phyloP scores from a whole-genome alignment of 352 stramenopile genomes.

The Thalassiosira ordinaria region DNA sequence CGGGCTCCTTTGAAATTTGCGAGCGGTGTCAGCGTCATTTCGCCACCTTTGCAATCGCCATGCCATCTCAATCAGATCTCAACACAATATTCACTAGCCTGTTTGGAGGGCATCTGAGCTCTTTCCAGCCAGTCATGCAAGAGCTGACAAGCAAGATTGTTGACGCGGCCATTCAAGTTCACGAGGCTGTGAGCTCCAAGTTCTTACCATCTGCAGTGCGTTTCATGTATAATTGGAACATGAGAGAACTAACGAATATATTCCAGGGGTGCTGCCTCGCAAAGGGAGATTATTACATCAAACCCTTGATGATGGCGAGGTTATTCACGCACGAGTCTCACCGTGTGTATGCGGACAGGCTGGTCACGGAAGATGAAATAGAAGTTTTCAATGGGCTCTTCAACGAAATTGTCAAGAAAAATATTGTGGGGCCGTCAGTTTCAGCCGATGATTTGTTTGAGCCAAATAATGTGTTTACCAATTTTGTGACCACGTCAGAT shows the following conservation, averaged over 20 bases:
- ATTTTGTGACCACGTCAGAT: conserved; percentile 88
- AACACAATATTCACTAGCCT: conserved; percentile 96
- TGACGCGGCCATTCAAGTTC: conserved; percentile 90
- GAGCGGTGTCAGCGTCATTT: conserved; percentile 95
- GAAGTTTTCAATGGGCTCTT: conserved; percentile 92
- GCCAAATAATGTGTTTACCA: conserved; percentile 91
- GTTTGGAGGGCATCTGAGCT: conserved; percentile 92
- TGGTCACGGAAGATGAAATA: conserved; percentile 95
- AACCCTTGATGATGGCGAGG: conserved; percentile 87
- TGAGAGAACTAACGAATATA: conserved; percentile 95
- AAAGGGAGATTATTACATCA: conserved; percentile 92
- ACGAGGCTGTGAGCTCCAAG: conserved; percentile 92
- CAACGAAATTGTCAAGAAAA: conserved; percentile 92
- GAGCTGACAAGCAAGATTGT: conserved; percentile 90
- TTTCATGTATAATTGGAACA: conserved; percentile 99
- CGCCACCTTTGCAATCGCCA: conserved; percentile 93
- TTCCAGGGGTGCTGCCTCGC: conserved; percentile 94
- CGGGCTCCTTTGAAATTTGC: conserved; percentile 96
- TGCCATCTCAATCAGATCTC: conserved; percentile 93
- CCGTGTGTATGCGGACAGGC: conserved; percentile 96
- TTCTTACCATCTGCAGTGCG: conserved; percentile 96
- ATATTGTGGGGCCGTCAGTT: conserved; percentile 80
- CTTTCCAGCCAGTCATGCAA: conserved; percentile 82
- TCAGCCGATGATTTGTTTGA: conserved; percentile 88
- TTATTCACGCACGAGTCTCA: conserved; percentile 96